Conservation (phyloP, 2,329 filamentous ascomycete species). For the Bipolaris zeicola region DNA sequence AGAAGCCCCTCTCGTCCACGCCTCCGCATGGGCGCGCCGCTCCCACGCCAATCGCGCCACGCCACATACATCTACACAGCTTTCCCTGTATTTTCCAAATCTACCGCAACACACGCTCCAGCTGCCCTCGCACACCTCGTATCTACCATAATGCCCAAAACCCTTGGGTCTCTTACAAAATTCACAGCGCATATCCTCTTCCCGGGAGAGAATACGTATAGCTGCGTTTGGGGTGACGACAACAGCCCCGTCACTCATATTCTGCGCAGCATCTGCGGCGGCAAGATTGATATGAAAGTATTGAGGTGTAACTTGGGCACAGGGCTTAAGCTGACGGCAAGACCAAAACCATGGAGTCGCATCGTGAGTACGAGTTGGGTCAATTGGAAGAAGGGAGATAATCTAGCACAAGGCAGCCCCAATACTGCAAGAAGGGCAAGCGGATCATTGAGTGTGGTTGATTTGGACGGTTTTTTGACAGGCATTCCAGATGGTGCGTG, state of each 20-base stretch:
- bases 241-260: conserved; percentile 45
- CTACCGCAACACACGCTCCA: conserved; percentile 26
- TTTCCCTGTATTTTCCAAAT: conserved; percentile 22
- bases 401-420: not conserved
- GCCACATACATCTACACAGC: not conserved
- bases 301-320: conserved; percentile 23
- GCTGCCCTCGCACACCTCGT: conserved; percentile 42
- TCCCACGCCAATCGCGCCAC: not conserved
- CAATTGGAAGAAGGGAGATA: conserved; percentile 24
- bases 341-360: conserved; percentile 22
- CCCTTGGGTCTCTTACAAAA: conserved; percentile 27
- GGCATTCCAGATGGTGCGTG: not conserved
- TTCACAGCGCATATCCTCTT: conserved; percentile 51
- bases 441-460: not conserved
- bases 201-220: conserved; percentile 46
- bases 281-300: conserved; percentile 41
- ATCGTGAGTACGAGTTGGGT: conserved; percentile 35
- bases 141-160: conserved; percentile 36
- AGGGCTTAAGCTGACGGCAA: conserved; percentile 20
- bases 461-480: conserved; percentile 13
- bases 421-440: conserved; percentile 3
- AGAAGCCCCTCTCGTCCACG: conserved; percentile 19
- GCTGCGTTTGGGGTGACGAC: conserved; percentile 49
- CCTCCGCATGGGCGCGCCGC: conserved; percentile 23
- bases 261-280: conserved; percentile 46